Conservation (phyloP, 2,329 filamentous ascomycete species). For the Colletotrichum agaves region DNA sequence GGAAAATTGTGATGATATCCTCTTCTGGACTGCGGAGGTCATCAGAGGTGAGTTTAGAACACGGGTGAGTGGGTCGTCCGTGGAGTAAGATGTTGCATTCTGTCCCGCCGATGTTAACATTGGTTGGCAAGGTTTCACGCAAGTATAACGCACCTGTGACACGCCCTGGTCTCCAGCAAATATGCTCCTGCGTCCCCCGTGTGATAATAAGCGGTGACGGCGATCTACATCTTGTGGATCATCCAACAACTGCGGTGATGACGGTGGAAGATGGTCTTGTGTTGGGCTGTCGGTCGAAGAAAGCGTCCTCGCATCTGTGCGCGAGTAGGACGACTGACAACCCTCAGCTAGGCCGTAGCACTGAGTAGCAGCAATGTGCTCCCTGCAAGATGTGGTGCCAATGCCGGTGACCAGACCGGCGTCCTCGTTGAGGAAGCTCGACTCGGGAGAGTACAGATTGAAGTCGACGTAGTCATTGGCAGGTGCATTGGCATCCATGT, state of each 20-base stretch:
- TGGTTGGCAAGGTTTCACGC: not conserved
- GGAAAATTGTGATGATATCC: not conserved
- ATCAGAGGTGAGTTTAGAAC: not conserved
- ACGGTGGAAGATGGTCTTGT: not conserved
- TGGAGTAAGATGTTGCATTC: not conserved
- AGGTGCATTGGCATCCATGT: constrained; percentile 50
- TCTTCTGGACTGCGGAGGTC: not conserved
- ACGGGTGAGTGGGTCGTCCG: not conserved
- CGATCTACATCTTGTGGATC: not conserved
- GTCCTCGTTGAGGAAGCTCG: constrained; percentile 62
- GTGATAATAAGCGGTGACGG: not conserved
- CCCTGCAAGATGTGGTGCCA: constrained; percentile 2
- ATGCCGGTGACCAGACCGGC: constrained; percentile 47
- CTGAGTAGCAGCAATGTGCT: not conserved
- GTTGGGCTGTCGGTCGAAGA: not conserved
- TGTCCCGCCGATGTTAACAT: constrained; percentile 2
- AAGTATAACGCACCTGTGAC: not conserved
- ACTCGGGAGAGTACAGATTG: constrained; percentile 64
- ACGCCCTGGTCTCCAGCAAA: not conserved
- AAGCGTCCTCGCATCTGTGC: not conserved
- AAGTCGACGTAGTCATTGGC: constrained; percentile 64
- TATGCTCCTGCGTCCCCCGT: not conserved
- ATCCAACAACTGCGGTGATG: not conserved
- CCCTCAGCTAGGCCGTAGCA: not conserved
- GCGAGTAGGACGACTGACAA: not conserved